These are phyloP conservation scores for Abortiporus biennis DNA, from an alignment of 1,284 basidiomycete species.

Conservation along the genomic window DNA sequence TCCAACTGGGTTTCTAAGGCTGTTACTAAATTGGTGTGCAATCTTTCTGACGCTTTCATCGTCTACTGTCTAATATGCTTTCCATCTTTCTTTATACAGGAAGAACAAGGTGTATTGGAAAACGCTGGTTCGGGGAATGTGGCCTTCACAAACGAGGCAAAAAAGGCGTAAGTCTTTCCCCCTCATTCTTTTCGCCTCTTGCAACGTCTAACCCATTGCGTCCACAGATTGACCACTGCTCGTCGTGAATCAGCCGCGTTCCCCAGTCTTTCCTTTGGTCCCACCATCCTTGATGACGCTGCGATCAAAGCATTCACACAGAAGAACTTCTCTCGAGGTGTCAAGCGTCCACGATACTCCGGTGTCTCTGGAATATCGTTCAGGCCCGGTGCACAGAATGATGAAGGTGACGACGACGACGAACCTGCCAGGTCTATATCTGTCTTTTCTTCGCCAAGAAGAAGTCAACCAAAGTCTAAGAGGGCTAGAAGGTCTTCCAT, in stretches of 20 bases:
- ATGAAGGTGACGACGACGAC: conserved; percentile 9
- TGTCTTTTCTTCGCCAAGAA: conserved; percentile 2
- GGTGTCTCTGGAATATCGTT: conserved; percentile 1
- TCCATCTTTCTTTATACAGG: no score
- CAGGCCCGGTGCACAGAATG: neutral
- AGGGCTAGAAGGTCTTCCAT: conserved; percentile 16
- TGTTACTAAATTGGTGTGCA: conserved; percentile 39
- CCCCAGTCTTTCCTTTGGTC: no score
- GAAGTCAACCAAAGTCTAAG: conserved; percentile 8
- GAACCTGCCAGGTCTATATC: no score
- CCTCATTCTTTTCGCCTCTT: conserved; percentile 12
- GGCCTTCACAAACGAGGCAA: conserved; percentile 35
- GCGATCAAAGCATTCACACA: conserved; percentile 29
- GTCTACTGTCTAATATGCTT: neutral
- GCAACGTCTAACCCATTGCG: neutral
- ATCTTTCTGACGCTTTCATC: neutral
- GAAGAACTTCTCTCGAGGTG: conserved; percentile 16
- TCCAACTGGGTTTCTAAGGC: conserved; percentile 41
- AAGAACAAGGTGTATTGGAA: conserved; percentile 37
- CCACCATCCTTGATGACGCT: conserved; percentile 24
- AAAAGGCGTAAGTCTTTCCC: no score
- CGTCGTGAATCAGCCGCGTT: conserved; percentile 27
- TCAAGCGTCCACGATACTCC: conserved; percentile 14
- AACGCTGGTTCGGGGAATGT: conserved; percentile 28
- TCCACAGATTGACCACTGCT: conserved; percentile 26